Percentiles rank a stretch among this genome's conserved stretches.
Evolutionary conservation across 75 land plant genomes (phyloP).

Genomic region (Pseudotsuga menziesii): DNA sequence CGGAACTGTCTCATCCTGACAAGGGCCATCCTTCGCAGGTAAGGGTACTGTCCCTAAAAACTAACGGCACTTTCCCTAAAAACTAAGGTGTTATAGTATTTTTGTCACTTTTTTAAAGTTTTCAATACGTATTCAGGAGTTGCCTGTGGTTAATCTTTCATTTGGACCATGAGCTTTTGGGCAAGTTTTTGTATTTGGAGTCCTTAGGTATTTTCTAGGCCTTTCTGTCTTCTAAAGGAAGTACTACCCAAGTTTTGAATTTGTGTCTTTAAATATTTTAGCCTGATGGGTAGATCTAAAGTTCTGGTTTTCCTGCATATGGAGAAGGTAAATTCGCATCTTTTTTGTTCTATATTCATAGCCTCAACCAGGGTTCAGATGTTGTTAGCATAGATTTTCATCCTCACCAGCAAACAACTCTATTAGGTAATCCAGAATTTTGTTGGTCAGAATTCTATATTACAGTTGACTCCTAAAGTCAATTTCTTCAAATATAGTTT

Average conservation of each 20-base stretch:
- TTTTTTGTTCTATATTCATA: neutral
- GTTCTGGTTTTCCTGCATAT: neutral
- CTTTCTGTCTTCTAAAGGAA: neutral
- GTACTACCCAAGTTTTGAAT: neutral
- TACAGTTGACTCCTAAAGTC: no score
- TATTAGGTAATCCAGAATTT: no score
- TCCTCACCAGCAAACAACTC: no score
- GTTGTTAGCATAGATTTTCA: no score
- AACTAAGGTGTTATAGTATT: no score
- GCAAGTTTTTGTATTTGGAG: neutral
- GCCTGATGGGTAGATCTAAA: neutral
- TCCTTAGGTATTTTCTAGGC: neutral
- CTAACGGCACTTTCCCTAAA: neutral
- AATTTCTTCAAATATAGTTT: no score
- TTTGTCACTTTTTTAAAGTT: neutral
- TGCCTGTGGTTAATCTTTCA: neutral
- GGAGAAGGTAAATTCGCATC: neutral
- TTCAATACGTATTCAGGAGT: neutral
- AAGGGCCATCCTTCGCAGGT: conserved; percentile 3
- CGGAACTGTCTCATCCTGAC: neutral
- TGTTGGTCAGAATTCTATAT: no score
- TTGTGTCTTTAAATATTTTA: neutral
- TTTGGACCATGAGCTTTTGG: neutral
- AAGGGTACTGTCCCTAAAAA: neutral
- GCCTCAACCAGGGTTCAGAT: no score